A percentile compares a stretch with the other conserved stretches of the same genome.
These are phyloP conservation scores for Coccomyxa subellipsoidea DNA, from an alignment of 163 green algal genomes.

Conservation along the genomic window DNA sequence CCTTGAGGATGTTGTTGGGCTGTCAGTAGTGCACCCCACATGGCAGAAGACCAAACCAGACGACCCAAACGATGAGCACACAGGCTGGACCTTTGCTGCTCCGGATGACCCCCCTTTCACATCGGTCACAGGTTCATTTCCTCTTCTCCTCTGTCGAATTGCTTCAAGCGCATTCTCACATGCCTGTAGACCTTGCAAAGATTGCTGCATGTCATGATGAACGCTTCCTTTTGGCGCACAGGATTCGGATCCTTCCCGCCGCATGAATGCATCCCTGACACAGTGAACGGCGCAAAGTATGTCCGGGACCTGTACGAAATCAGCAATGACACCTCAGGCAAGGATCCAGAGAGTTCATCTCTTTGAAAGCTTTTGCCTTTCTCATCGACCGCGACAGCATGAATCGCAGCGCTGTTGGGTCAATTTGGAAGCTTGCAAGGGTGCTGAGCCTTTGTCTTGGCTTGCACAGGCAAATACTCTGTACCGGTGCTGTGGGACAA, in stretches of 20 bases:
- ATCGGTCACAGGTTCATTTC: conserved; percentile 1
- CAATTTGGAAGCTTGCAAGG: not conserved
- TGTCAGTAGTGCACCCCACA: conserved; percentile 86
- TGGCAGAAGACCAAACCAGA: conserved; percentile 76
- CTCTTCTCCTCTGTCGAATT: too few species aligned
- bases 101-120: conserved; percentile 15
- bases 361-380: not conserved
- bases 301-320: conserved; percentile 90
- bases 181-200: too few species aligned
- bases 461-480: conserved; percentile 81
- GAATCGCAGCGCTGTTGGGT: too few species aligned
- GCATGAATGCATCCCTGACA: conserved; percentile 76
- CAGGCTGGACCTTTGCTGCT: conserved; percentile 16
- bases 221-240: too few species aligned
- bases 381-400: too few species aligned
- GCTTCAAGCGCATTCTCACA: too few species aligned
- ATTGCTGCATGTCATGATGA: too few species aligned
- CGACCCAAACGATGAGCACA: conserved; percentile 67
- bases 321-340: conserved; percentile 55
- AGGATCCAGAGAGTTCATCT: not conserved
- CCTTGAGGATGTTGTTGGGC: conserved; percentile 71
- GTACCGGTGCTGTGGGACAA: conserved; percentile 97
- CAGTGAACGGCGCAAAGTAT: conserved; percentile 66
- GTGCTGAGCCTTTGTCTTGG: not conserved
- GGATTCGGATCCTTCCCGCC: conserved; percentile 55